Base-by-base conservation (phyloP, 371 early-diverging fungal genomes). In the Mucor piriformis region DNA sequence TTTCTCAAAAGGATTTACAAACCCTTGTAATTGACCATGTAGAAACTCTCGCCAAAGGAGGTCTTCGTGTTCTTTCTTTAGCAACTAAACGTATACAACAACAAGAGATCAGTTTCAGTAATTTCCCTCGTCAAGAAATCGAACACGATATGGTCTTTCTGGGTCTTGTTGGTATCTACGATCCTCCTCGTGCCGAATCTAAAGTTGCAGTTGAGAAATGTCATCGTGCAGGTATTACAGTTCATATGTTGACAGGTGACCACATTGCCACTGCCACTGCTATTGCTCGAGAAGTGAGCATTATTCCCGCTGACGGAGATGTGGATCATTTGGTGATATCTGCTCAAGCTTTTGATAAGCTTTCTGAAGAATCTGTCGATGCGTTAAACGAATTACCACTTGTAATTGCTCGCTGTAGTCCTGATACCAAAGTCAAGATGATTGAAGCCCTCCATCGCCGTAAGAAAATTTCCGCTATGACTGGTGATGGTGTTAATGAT, bases 401-500 rank as follows among this genome's bases (percentile, higher is more conserved):
- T 82, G 90, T 89, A 20, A 90, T 91, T 82, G 91, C 90, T 13
- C 83, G 92, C 20, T 90, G 89, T 34, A 83, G 88, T 32, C 90
- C 92, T 15, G 89, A 88, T 54, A 90, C 90, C 57, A 92, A 92
- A 64, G 82, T 91, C 27, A 70, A 73, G 72, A 89, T 91, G 60
- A 90, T 91, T 48, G 69, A 86, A 52, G 81, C 87, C 54, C 73
- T 87, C 51, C 77, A 84, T 55, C 64, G 66, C 1, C 77, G 88
- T 47, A 87, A 82, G 27, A 54, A 72, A 35, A 76, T 77, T 10
- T 79, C 84, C 16, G 91, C 84, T 1, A 88, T 93, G 34, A 91
- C 90, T 37, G 97, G 77, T 49, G 97, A 95, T 79, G 97, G 95
- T 32, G 94, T 92, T 21, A 95, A 95, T 66, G 97, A 96, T 66